Percentiles rank a stretch among this genome's conserved stretches.
These are phyloP conservation scores for Liquidambar formosana DNA, from an alignment of 164 flowering plant genomes.

Conservation along the genomic window DNA sequence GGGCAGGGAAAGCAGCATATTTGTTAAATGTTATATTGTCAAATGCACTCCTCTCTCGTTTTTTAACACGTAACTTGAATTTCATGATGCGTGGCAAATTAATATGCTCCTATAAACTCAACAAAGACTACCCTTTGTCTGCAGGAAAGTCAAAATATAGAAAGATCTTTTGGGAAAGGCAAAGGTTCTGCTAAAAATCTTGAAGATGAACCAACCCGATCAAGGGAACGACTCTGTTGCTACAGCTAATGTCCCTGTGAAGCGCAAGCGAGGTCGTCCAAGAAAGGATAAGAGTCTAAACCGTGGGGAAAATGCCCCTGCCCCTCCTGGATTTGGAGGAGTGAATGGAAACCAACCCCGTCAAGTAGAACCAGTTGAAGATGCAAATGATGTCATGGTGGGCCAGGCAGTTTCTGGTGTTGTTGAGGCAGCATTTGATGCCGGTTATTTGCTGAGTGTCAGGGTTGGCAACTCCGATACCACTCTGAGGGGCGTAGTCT, in stretches of 20 bases:
- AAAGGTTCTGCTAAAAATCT: not conserved
- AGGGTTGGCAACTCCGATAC: conserved; percentile 62
- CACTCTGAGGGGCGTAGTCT: conserved; percentile 74
- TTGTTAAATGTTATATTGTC: too few relatives aligned
- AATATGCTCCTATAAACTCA: not conserved
- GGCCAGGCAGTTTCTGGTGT: conserved; percentile 79
- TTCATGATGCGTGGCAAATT: not conserved
- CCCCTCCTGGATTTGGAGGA: conserved; percentile 36
- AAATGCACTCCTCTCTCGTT: too few relatives aligned
- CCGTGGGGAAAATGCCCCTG: conserved; percentile 10
- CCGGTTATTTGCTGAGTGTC: conserved; percentile 81
- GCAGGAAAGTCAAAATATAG: conserved; percentile 2
- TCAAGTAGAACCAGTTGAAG: conserved; percentile 22
- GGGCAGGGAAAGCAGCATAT: too few relatives aligned
- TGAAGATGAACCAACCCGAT: conserved; percentile 46
- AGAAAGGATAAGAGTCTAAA: conserved; percentile 36
- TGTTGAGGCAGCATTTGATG: conserved; percentile 78
- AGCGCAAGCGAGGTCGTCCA: conserved; percentile 85
- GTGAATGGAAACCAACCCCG: conserved; percentile 20
- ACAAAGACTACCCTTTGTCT: not conserved
- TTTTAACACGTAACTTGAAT: not conserved
- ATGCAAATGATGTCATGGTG: conserved; percentile 38
- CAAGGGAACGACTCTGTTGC: conserved; percentile 39
- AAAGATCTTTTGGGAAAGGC: not conserved
- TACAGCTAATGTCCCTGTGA: conserved; percentile 32